These are phyloP conservation scores for Magnusiomyces magnusii DNA, from an alignment of 1,139 yeast genomes.

Conservation along the genomic window DNA sequence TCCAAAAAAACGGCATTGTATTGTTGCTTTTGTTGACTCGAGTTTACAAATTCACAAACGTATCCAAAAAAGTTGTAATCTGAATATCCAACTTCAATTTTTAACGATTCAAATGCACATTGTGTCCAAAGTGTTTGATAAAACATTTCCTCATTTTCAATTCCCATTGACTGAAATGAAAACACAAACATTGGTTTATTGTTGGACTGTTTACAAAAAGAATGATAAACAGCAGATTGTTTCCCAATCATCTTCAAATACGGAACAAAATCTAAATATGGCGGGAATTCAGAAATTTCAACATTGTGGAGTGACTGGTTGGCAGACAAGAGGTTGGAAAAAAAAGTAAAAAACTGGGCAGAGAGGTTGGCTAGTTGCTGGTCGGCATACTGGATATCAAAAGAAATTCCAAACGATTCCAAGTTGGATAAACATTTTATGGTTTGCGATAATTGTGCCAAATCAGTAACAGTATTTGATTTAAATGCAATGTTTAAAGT, in stretches of 20 bases:
- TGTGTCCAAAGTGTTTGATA: not conserved
- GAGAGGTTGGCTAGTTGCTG: not conserved
- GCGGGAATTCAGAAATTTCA: constrained; percentile 1
- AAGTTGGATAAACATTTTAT: not conserved
- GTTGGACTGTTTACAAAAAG: not conserved
- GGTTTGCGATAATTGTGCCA: not conserved
- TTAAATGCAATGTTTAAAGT: not conserved
- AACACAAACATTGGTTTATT: not conserved
- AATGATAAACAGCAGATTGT: not conserved
- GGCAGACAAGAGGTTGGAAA: not conserved
- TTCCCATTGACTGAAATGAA: not conserved
- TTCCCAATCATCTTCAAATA: not conserved
- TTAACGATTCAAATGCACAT: not conserved
- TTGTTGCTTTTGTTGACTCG: no score
- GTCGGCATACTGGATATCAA: not conserved
- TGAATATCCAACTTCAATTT: not conserved
- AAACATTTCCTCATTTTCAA: not conserved
- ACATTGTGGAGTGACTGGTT: not conserved
- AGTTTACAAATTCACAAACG: not conserved
- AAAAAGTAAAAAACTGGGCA: not conserved
- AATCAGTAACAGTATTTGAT: not conserved
- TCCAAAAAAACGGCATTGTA: no score
- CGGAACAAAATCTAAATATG: constrained; percentile 4
- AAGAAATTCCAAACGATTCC: not conserved
- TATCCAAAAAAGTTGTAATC: not conserved